phyloP scores from a whole-genome alignment of 176 grass and related monocot genomes.

The Raddia guianensis region DNA sequence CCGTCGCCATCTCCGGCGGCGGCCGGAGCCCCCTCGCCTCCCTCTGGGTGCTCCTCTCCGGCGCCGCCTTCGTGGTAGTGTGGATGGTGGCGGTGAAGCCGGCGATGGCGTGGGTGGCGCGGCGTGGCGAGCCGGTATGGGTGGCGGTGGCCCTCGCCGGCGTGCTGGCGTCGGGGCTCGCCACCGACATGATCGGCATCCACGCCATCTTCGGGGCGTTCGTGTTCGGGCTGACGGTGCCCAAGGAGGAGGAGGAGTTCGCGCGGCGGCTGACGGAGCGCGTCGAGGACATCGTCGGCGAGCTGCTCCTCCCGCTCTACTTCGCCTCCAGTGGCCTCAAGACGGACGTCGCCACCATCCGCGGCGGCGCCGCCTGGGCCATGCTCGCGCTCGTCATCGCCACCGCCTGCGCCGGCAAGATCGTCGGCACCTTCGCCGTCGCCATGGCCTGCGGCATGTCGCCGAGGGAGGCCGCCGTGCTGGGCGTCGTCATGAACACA shows the following conservation, averaged over 20 bases:
- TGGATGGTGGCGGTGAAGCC: constrained; percentile 41
- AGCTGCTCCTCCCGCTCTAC: constrained; percentile 66
- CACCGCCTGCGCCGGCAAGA: constrained; percentile 53
- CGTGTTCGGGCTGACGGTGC: constrained; percentile 60
- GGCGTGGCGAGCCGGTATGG: constrained; percentile 34
- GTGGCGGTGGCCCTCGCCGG: constrained; percentile 55
- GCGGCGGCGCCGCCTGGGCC: constrained; percentile 47
- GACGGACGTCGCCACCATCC: constrained; percentile 54
- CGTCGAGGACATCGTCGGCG: constrained; percentile 55
- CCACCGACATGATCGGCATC: constrained; percentile 62
- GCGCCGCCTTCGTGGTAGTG: constrained; percentile 50
- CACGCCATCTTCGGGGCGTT: constrained; percentile 69
- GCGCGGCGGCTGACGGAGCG: constrained; percentile 44
- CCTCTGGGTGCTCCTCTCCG: constrained; percentile 49
- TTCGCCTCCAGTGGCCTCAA: constrained; percentile 67
- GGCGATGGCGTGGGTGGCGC: constrained; percentile 56
- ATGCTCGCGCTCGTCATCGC: constrained; percentile 51
- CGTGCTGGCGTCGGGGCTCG: constrained; percentile 45
- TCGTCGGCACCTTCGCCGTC: constrained; percentile 54
- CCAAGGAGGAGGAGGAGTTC: constrained; percentile 50
- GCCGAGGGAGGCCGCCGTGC: constrained; percentile 44
- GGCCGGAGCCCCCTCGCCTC: constrained; percentile 1
- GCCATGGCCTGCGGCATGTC: constrained; percentile 50
- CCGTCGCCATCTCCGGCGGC: constrained; percentile 63
- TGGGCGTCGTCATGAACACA: constrained; percentile 68